Evolutionary conservation across 2,329 filamentous ascomycete species (phyloP).

Genomic region (Trichothecium sympodiale): DNA sequence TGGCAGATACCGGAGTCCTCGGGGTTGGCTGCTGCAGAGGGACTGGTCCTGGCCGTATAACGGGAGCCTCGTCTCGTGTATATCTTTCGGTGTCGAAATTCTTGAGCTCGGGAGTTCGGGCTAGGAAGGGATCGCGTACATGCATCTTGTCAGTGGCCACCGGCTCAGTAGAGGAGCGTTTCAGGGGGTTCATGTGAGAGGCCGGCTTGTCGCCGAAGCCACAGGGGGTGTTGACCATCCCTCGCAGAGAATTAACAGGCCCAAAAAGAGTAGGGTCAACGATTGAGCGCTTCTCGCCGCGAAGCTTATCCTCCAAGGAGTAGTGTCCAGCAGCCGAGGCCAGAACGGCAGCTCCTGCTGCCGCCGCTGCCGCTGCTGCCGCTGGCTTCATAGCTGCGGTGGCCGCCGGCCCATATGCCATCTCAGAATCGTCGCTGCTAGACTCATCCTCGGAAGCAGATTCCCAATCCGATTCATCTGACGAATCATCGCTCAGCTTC

Average conservation of each 20-base stretch:
- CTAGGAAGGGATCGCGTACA: conserved; percentile 55
- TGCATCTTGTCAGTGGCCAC: conserved; percentile 10
- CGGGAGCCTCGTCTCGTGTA: neutral
- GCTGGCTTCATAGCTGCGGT: conserved; percentile 12
- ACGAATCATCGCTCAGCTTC: conserved; percentile 23
- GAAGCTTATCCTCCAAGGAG: neutral
- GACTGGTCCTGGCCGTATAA: conserved; percentile 42
- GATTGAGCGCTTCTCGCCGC: conserved; percentile 30
- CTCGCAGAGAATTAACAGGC: conserved; percentile 49
- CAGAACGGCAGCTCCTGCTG: conserved; percentile 27
- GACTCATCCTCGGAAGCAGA: conserved; percentile 40
- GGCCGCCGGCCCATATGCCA: conserved; percentile 20
- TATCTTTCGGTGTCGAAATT: conserved; percentile 45
- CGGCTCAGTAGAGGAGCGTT: conserved; percentile 11
- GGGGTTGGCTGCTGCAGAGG: conserved; percentile 82
- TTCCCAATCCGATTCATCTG: conserved; percentile 46
- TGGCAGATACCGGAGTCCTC: conserved; percentile 57
- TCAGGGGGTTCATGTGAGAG: conserved; percentile 4
- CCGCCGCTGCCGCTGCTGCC: conserved; percentile 13
- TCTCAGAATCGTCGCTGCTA: conserved; percentile 27
- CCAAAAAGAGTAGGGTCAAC: conserved; percentile 50
- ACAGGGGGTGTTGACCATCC: conserved; percentile 40
- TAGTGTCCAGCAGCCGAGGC: neutral
- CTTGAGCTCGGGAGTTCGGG: conserved; percentile 54
- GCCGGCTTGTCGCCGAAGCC: conserved; percentile 30